Evolutionary conservation across 495 filamentous ascomycete species (phyloP), one percentile per base, ranked within the genome.

Genomic region (Penicillium pulvis): DNA sequence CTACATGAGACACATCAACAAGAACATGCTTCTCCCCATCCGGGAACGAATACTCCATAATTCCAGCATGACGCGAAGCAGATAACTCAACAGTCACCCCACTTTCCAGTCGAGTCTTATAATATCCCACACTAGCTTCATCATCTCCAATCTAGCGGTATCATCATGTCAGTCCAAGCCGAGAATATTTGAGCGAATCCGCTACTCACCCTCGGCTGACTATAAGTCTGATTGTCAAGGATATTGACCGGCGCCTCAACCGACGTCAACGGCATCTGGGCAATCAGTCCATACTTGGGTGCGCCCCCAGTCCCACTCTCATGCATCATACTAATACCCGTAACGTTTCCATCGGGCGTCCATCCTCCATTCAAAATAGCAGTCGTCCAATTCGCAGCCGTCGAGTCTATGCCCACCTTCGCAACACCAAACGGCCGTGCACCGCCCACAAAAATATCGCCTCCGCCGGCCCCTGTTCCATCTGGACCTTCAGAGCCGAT

Each of bases 271-370:
- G 87, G 87, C 76, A 88, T 83, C 68, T 90, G 87, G 12, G 81
- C 73, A 26, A 89, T 82, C 8, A 87, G 77, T 1, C 87, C 86
- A 62, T 89, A 90, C 70, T 89, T 89, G 0, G 86, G 85, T 11
- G 83, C 83, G 23, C 87, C 87, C 16, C 87, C 87, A 17, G 85
- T 90, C 3, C 87, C 87, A 55, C 81, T 84, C 67, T 90, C 86
- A 65, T 90, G 87, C 76, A 89, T 83, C 78, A 89, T 79, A 33
- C 68, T 85, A 63, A 89, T 85, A 4, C 80, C 87, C 8, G 81
- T 85, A 42, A 90, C 80, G 55, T 81, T 82, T 2, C 87, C 87
- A 26, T 69, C 68, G 0, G 85, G 72, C 42, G 79, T 79, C 70
- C 83, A 87, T 8, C 87, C 87, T 8, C 85, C 86, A 64, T 76